Conservation (phyloP, 2,329 filamentous ascomycete species). For the Nemania serpens region DNA sequence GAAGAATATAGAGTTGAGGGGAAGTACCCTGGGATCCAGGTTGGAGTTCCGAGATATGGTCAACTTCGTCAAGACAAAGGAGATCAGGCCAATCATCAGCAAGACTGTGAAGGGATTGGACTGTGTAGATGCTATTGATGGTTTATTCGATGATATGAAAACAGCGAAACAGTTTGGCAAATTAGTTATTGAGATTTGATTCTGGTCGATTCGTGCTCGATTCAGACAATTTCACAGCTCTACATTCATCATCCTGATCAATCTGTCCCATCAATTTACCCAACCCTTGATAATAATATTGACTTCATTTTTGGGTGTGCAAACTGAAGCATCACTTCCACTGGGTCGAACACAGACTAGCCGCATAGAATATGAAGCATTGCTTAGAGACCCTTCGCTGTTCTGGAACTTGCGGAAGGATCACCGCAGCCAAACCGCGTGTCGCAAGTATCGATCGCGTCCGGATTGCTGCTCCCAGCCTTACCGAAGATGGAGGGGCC, state of each 20-base stretch:
- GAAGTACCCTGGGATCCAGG: conserved; percentile 87
- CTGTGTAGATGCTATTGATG: conserved; percentile 73
- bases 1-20: conserved; percentile 82
- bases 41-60: conserved; percentile 87
- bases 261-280: neutral
- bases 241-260: neutral
- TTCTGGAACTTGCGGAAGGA: too few species aligned
- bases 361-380: too few species aligned
- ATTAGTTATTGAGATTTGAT: conserved; percentile 63
- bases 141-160: conserved; percentile 84
- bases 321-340: too few species aligned
- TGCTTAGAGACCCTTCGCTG: too few species aligned
- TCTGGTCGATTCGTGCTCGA: neutral
- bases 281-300: neutral
- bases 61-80: conserved; percentile 64
- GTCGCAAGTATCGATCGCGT: too few species aligned
- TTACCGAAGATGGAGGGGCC: too few species aligned
- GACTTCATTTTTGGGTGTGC: too few species aligned
- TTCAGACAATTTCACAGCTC: neutral
- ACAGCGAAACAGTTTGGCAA: conserved; percentile 86
- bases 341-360: too few species aligned
- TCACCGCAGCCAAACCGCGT: too few species aligned
- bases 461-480: too few species aligned
- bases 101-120: conserved; percentile 72
- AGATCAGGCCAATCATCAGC: conserved; percentile 47